A percentile compares a stretch with the other conserved stretches of the same genome.
Evolutionary conservation across 805 yeast genomes (phyloP).

Genomic region (Scheffersomyces ergatensis): DNA sequence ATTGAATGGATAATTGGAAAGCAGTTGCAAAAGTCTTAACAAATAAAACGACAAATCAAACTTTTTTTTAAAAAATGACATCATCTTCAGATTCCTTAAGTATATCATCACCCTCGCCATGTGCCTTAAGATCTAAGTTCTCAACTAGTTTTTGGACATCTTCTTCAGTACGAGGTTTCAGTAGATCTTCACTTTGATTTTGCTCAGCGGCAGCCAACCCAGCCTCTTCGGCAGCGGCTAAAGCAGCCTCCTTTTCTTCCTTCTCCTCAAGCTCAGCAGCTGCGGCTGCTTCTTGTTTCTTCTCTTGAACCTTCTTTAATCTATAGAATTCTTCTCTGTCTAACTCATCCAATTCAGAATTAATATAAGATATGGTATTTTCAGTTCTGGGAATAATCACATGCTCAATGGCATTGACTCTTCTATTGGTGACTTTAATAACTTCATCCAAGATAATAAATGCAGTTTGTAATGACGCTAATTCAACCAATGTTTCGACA

Average conservation of each 20-base stretch:
- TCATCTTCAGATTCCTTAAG: constrained; percentile 46
- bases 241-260: constrained; percentile 10
- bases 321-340: constrained; percentile 98
- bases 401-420: constrained; percentile 98
- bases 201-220: neutral
- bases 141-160: constrained; percentile 27
- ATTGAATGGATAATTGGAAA: neutral
- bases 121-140: constrained; percentile 17
- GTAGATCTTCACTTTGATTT: constrained; percentile 13
- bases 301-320: constrained; percentile 92
- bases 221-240: neutral
- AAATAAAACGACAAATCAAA: neutral
- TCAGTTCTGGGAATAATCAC: constrained; percentile 97
- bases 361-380: constrained; percentile 87
- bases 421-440: constrained; percentile 94
- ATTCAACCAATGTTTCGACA: constrained; percentile 93
- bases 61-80: constrained; percentile 31
- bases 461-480: constrained; percentile 95
- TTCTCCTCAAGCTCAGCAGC: constrained; percentile 55
- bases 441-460: constrained; percentile 96
- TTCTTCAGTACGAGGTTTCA: constrained; percentile 12
- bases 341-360: constrained; percentile 93
- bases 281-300: constrained; percentile 80
- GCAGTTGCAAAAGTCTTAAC: neutral
- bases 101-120: constrained; percentile 18